These are phyloP conservation scores for Citeromyces siamensis DNA, from an alignment of 1,139 yeast genomes.

Conservation along the genomic window DNA sequence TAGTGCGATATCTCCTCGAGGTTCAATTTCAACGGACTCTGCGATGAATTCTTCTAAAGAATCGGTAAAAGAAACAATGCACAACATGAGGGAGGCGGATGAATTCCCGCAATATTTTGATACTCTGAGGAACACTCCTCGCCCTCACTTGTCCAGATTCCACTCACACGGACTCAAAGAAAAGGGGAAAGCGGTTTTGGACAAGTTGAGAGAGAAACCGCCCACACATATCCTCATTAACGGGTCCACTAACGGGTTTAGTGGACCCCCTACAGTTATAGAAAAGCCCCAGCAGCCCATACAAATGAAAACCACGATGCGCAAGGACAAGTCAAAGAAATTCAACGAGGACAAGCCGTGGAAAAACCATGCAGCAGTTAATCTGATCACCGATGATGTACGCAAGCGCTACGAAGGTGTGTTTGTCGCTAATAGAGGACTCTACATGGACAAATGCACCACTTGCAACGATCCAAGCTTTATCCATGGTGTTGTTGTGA, in stretches of 20 bases:
- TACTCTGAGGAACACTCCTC: no score
- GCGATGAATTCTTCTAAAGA: no score
- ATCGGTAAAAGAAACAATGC: no score
- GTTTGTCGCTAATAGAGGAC: constrained; percentile 81
- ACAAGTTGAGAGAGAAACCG: not conserved
- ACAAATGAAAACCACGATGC: constrained; percentile 53
- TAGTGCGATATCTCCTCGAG: no score
- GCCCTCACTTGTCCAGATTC: not conserved
- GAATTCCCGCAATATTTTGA: not conserved
- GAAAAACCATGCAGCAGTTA: constrained; percentile 70
- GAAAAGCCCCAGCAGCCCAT: constrained; percentile 18
- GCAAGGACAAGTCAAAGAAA: constrained; percentile 34
- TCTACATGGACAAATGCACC: constrained; percentile 16
- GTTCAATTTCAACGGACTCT: no score
- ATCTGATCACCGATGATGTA: constrained; percentile 55
- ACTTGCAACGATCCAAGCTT: not conserved
- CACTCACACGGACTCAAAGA: not conserved
- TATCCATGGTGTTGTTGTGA: constrained; percentile 27
- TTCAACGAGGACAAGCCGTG: constrained; percentile 93
- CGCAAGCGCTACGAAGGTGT: constrained; percentile 84
- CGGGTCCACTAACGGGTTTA: constrained; percentile 1
- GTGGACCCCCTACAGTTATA: not conserved
- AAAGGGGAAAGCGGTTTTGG: not conserved
- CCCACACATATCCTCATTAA: not conserved
- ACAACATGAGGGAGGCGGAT: no score